A percentile compares a stretch with the other conserved stretches of the same genome.
phyloP scores from a whole-genome alignment of 2,329 filamentous ascomycete species.

The Ceratocystiopsis sp. region DNA sequence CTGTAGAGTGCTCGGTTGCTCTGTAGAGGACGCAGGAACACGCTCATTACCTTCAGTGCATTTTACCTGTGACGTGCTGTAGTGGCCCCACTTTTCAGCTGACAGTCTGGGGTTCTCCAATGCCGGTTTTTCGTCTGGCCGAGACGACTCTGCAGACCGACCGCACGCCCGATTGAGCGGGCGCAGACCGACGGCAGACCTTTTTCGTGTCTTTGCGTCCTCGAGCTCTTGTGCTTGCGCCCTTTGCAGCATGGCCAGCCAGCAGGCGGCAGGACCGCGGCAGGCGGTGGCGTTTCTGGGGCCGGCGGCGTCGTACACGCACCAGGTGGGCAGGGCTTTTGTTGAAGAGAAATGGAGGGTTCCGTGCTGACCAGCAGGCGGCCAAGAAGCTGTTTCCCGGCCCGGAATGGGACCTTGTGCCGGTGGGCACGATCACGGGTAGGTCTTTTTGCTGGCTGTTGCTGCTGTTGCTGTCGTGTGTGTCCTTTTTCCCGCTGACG shows the following conservation, averaged over 20 bases:
- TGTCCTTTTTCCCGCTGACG: background rate
- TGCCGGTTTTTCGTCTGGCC: no score
- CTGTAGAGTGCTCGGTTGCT: no score
- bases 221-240: background rate
- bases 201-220: background rate
- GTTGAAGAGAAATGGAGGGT: no score
- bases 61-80: no score
- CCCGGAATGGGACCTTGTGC: conserved; percentile 28
- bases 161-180: no score
- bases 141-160: no score
- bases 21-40: no score
- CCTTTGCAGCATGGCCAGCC: background rate
- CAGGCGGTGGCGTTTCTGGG: conserved; percentile 14
- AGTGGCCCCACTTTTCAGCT: no score
- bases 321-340: conserved; percentile 10
- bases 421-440: conserved; percentile 34
- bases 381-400: conserved; percentile 26
- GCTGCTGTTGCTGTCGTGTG: background rate
- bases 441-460: background rate
- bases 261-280: background rate
- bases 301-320: conserved; percentile 13
- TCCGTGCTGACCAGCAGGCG: conserved; percentile 11
- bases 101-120: no score
- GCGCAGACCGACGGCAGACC: background rate
- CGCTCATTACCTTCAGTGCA: no score